These are phyloP conservation scores for Astragalus glycyphyllos DNA, from an alignment of 306 rosid genomes.

Conservation along the genomic window DNA sequence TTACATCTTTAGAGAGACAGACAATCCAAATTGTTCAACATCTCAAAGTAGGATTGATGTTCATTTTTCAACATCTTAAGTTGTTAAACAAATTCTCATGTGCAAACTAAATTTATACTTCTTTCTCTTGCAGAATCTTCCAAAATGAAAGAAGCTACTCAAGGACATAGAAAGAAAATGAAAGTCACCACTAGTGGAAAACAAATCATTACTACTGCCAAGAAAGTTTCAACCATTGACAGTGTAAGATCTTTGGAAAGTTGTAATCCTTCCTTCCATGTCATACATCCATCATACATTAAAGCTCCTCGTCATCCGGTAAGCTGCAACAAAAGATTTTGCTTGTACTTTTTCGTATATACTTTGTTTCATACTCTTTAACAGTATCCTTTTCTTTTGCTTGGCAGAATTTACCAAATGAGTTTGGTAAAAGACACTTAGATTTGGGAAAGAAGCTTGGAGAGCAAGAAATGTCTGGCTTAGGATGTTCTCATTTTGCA, in stretches of 20 bases:
- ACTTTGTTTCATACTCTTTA: too few relatives aligned
- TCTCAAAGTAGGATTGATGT: slow-evolving; percentile 15
- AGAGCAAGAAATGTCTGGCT: neutral
- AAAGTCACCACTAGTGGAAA: too few relatives aligned
- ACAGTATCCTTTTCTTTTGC: neutral
- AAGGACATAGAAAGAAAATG: neutral
- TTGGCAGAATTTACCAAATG: slow-evolving; percentile 2
- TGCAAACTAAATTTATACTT: neutral
- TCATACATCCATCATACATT: too few relatives aligned
- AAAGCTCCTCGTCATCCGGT: too few relatives aligned
- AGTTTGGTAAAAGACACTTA: slow-evolving; percentile 29
- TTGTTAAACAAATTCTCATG: neutral
- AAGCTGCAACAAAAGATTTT: too few relatives aligned
- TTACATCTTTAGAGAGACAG: slow-evolving; percentile 10
- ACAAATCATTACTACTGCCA: too few relatives aligned
- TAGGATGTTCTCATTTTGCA: slow-evolving; percentile 4
- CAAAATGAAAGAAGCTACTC: neutral
- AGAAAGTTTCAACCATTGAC: too few relatives aligned
- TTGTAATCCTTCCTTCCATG: too few relatives aligned
- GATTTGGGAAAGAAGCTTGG: neutral
- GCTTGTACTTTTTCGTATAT: too few relatives aligned
- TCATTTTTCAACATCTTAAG: neutral
- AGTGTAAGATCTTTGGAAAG: too few relatives aligned
- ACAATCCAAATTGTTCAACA: neutral
- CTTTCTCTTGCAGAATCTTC: neutral